Evolutionary conservation across 139 green algal species (phyloP), one percentile per base, ranked within the genome.

Genomic region (Picocystis salinarum): DNA sequence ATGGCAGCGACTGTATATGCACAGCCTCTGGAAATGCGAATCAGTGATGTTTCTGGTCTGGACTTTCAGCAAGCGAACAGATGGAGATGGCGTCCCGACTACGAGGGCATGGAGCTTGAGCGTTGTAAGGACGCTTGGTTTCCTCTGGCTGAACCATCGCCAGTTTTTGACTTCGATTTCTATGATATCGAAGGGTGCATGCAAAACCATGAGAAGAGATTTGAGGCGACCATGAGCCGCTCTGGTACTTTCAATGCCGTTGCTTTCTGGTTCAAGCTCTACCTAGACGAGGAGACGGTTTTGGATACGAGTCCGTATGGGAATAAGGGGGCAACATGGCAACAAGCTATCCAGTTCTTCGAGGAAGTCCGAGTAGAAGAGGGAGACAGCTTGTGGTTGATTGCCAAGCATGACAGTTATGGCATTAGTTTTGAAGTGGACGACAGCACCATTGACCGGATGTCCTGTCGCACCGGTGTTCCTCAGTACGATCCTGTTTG

Each of bases 261-360:
- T 13, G 74, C 76, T 7, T 77, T 82, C 28, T 87, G 74, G 74
- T 87, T 87, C 44, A 61, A 79, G 22, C 59, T 87, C 20, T 53
- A 80, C 15, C 47, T 82, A 48, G 69, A 74, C 45, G 63, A 80
- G 10, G 37, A 57, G 36, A 52, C 17, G 5, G 6, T 5, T 20
- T 41, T 63, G 28, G 53, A 23, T 23, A 63, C 55, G 27, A 40
- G 13, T n/a, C 55, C 55, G 1, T 48, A 58, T 27, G 45, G 13
- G 4, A 10, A 40, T 15, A 63, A 63, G 34, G 55, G 55, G 9
- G 17, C 23, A 15, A 63, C 55, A 23, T 63, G 55, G 55, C 47
- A 55, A 33, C 73, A 82, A 56, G 76, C 76, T 23, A 67, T 87
- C 23, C 76, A 87, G 45, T 72, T 54, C 40, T 22, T 87, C 29